Evolutionary conservation across 306 rosid species (phyloP).

Genomic region (Citrullus colocynthis): DNA sequence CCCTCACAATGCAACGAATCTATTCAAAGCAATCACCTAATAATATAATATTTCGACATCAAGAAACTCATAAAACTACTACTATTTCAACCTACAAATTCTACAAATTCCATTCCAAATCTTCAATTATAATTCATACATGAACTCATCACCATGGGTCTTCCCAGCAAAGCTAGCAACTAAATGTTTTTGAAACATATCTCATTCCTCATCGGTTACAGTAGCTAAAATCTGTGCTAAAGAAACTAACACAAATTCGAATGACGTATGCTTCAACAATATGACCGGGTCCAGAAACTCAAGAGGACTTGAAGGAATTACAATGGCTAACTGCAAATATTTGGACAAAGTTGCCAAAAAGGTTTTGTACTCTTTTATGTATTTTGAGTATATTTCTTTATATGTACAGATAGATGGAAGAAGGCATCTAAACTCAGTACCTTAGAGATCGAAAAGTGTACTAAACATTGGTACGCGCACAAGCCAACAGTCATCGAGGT

Average conservation of each 20-base stretch:
- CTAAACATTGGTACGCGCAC: neutral
- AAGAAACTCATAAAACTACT: neutral
- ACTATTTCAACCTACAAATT: neutral
- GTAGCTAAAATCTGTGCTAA: neutral
- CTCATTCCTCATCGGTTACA: neutral
- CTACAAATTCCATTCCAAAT: neutral
- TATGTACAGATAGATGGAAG: neutral
- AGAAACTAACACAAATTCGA: neutral
- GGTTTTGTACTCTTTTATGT: neutral
- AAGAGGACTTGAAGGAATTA: neutral
- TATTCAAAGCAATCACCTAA: neutral
- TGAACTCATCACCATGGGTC: neutral
- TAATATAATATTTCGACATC: too few species aligned
- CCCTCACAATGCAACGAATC: neutral
- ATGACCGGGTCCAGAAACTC: neutral
- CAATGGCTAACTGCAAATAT: neutral
- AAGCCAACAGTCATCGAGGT: neutral
- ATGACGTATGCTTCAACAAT: neutral
- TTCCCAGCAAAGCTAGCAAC: neutral
- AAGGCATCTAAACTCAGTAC: neutral
- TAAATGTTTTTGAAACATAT: neutral
- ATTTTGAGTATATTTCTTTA: neutral
- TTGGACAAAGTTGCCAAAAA: neutral
- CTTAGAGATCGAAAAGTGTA: constrained; percentile 2
- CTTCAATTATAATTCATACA: neutral